Conservation (phyloP, 2,329 filamentous ascomycete species). For the Neonectria neomacrospora region DNA sequence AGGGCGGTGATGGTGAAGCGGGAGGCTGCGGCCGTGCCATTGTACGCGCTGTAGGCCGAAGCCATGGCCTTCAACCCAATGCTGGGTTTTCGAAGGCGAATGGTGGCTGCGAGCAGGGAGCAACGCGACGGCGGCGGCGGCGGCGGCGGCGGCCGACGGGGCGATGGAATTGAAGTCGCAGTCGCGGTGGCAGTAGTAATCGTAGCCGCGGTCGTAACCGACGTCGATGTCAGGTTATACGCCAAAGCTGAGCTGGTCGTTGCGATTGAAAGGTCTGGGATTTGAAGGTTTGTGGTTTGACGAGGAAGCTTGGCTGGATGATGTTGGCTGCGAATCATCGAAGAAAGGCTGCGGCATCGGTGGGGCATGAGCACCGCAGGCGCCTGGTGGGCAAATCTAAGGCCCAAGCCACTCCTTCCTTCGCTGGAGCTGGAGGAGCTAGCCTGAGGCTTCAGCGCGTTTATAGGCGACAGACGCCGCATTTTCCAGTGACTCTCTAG, state of each 20-base stretch:
- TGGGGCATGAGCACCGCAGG: conserved; percentile 12
- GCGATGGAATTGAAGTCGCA: neutral
- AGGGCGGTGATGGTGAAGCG: conserved; percentile 75
- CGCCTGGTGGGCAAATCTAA: neutral
- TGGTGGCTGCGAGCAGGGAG: conserved; percentile 40
- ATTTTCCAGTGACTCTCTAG: conserved; percentile 20
- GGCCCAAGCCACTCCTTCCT: conserved; percentile 5
- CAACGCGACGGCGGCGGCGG: conserved; percentile 11
- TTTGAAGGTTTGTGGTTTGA: conserved; percentile 6
- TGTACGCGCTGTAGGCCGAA: conserved; percentile 53
- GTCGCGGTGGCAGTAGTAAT: neutral
- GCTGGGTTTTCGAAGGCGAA: conserved; percentile 37
- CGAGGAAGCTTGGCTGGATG: neutral
- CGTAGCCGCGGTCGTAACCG: neutral
- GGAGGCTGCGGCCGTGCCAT: conserved; percentile 48
- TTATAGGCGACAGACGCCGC: conserved; percentile 41
- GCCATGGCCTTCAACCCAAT: conserved; percentile 51
- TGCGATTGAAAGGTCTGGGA: conserved; percentile 22
- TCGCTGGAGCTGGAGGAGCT: conserved; percentile 15
- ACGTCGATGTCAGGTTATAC: conserved; percentile 21
- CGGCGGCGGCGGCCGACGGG: conserved; percentile 13
- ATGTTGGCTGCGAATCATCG: conserved; percentile 7
- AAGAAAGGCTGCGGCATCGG: conserved; percentile 18
- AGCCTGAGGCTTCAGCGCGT: conserved; percentile 42
- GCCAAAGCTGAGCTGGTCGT: conserved; percentile 27